These are phyloP conservation scores for Cyberlindnera xylosilytica DNA, from an alignment of 805 yeast species.

Conservation along the genomic window DNA sequence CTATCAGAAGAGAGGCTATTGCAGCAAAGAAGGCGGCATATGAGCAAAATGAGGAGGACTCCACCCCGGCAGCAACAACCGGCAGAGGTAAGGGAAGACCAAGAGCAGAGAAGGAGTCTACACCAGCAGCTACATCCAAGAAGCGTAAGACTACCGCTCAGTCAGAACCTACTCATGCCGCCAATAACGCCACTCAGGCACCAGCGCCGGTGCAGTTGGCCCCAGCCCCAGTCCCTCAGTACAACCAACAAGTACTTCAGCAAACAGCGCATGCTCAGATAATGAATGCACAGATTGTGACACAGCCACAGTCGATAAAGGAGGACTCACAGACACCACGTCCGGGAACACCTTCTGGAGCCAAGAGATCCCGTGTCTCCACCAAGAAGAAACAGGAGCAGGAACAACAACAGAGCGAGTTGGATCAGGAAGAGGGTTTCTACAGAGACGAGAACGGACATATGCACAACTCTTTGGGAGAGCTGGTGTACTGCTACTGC, in stretches of 20 bases:
- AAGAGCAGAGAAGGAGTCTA: constrained; percentile 23
- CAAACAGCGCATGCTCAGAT: neutral
- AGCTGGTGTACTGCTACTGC: constrained; percentile 93
- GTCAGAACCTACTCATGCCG: neutral
- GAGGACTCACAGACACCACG: constrained; percentile 9
- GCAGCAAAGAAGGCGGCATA: constrained; percentile 76
- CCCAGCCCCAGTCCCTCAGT: neutral
- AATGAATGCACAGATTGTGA: no score
- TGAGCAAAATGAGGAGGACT: constrained; percentile 27
- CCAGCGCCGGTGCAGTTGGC: neutral
- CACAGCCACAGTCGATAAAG: neutral
- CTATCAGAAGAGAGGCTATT: constrained; percentile 85
- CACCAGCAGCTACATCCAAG: constrained; percentile 24
- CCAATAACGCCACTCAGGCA: neutral
- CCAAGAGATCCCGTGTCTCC: constrained; percentile 19
- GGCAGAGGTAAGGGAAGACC: constrained; percentile 21
- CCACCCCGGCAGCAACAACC: constrained; percentile 10
- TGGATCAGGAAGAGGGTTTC: constrained; percentile 11
- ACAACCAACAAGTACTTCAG: neutral
- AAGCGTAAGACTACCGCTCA: constrained; percentile 23
- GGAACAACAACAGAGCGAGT: constrained; percentile 13
- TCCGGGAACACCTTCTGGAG: constrained; percentile 20
- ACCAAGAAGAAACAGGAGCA: constrained; percentile 17
- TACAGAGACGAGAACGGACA: constrained; percentile 16
- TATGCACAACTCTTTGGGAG: constrained; percentile 37